Evolutionary conservation across 2,329 filamentous ascomycete species (phyloP), one percentile per base, ranked within the genome.

Genomic region (Colletotrichum higginsianum): DNA sequence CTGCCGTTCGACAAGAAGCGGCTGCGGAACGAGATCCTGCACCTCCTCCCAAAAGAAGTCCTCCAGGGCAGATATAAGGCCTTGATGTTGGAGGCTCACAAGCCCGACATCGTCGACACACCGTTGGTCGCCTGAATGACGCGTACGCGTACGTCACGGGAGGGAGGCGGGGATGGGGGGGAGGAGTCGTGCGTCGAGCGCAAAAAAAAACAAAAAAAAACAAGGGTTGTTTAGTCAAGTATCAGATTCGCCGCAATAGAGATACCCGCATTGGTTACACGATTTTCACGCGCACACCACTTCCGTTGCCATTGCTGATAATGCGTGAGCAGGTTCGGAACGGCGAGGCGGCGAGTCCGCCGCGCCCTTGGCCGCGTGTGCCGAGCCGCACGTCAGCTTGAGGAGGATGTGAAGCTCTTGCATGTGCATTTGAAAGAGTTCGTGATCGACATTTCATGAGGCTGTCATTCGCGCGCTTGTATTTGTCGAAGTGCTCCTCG

Each of bases 1-100:
- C 75, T 92, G 15, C 84, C 86, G 0, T 89, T 84, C 73, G 83
- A 88, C 15, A 82, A 77, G 55, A 75, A 78, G 7, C 82, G 88
- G 55, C 74, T 91, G 38, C 80, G 79, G 30, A 72, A 75, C 0
- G 85, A 88, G 63, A 78, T 91, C 4, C 74, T 89, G 23, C 71
- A 76, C 4, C 73, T 75, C 16, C 62, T 87, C 46, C 77, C 79
- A 2, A 65, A 71, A 8, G 66, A 71, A 2, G 50, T 76, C 15
- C 57, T 75, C 7, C 55, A 46, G 52, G 67, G 46, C 61, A 74
- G 75, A 61, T 84, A 80, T 46, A 75, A 76, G 18, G 60, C 60
- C 2, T 64, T 85, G 55, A 74, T 79, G 18, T 74, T 73, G 66
- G 58, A 77, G 74, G 74, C 71, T 23, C 49, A 60, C 21, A 47